Conservation (phyloP, 768 basidiomycete species). For the Termitomyces sp. region DNA sequence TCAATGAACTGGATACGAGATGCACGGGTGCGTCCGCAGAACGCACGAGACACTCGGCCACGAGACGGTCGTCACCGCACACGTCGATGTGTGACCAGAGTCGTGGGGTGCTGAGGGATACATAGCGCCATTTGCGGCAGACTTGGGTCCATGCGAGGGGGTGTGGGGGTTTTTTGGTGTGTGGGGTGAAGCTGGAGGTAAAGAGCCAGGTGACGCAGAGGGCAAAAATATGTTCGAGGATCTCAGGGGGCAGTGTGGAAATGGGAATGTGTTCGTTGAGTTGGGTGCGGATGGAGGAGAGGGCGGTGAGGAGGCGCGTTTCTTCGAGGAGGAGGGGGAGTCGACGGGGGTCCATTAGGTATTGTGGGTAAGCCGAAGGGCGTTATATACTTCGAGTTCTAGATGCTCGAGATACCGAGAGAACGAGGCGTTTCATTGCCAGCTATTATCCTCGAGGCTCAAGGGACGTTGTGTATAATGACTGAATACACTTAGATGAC, state of each 20-base stretch:
- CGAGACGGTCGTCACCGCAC: conserved; percentile 26
- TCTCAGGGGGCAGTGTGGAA: conserved; percentile 33
- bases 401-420: neutral
- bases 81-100: conserved; percentile 41
- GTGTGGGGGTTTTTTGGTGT: conserved; percentile 25
- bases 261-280: conserved; percentile 27
- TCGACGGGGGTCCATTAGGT: neutral
- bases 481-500: no score
- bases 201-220: conserved; percentile 36
- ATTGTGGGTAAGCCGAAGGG: neutral
- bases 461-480: no score
- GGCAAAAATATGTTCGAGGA: conserved; percentile 36
- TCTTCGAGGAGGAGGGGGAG: conserved; percentile 23
- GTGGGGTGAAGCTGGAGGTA: no score
- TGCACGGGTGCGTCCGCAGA: conserved; percentile 32
- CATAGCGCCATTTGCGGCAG: conserved; percentile 32
- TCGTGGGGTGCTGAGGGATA: conserved; percentile 30
- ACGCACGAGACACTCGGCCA: conserved; percentile 31
- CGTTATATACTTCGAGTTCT: neutral
- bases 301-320: conserved; percentile 21
- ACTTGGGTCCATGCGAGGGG: conserved; percentile 40
- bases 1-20: conserved; percentile 28
- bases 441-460: neutral
- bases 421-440: neutral
- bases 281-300: conserved; percentile 21